Base-by-base conservation (phyloP, 495 filamentous ascomycete species). In the Penicillium dipodomyicola region DNA sequence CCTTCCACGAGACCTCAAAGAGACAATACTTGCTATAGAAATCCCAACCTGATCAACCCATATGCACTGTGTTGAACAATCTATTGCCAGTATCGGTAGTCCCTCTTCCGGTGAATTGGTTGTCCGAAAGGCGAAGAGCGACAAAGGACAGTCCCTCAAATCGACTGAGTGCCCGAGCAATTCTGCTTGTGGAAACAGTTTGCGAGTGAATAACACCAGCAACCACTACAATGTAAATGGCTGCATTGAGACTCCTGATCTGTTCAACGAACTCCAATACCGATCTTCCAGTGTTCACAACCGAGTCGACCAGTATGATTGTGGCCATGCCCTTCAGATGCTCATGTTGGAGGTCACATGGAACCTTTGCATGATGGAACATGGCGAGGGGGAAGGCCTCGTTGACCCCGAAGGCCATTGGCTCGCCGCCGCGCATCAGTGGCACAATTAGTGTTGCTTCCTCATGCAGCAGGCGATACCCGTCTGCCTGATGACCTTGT, bases 341-440 rank as follows among this genome's bases (percentile, higher is more conserved):
- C 12, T 77, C 33, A 2, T 23, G 32, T 53, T 62, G 70, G 53
- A 88, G 55, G 45, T 87, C 80, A 0, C 62, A 56, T 0, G 80
- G 68, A 22, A 65, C 5, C 1, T 67, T 72, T 4, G 82, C 85
- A 60, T 89, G 84, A 1, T 84, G 33, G 56, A 87, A 84, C 64
- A 70, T 77, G 14, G 84, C 81, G 1, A 64, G 56, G 0, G 80
- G 79, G 29, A 87, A 81, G 22, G 72, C 79, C 2, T 84, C 74
- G 60, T 65, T 84, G 55, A 88, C 75, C 6, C 85, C 85, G 6
- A 77, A 70, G n/a, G 85, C 86, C 82, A 89, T 84, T 12, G 85
- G 72, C 64, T 87, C 84, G 25, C 85, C 85, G 19, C 81, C 85
- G 29, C 85, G 82, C 85, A 88, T 87, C 23, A 88, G 66, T 0